These are phyloP conservation scores for Suillus occidentalis DNA, from an alignment of 768 basidiomycete genomes.

Conservation along the genomic window DNA sequence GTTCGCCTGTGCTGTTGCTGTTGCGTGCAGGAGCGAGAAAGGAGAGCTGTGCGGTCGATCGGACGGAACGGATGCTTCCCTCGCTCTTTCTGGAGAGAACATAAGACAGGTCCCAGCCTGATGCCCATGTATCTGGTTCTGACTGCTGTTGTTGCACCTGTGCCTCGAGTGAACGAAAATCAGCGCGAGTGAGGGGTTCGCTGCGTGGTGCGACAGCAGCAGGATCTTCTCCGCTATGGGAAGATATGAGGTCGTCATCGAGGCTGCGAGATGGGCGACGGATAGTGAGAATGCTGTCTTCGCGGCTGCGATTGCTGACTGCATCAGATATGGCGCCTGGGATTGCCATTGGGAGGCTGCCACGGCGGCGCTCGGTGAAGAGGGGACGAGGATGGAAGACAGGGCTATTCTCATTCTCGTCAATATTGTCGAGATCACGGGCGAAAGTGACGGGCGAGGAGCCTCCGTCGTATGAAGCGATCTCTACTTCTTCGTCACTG, in stretches of 20 bases:
- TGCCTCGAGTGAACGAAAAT: constrained; percentile 55
- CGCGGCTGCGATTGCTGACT: constrained; percentile 44
- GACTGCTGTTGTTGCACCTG: constrained; percentile 30
- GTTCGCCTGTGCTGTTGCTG: constrained; percentile 12
- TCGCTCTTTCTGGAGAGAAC: constrained; percentile 36
- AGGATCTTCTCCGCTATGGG: constrained; percentile 22
- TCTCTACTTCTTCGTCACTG: constrained; percentile 49
- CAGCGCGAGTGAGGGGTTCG: constrained; percentile 40
- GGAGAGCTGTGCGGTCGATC: constrained; percentile 31
- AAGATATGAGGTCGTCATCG: constrained; percentile 43
- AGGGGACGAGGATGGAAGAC: constrained; percentile 20
- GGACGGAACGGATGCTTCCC: constrained; percentile 36
- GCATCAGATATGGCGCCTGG: constrained; percentile 36
- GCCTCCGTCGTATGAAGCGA: constrained; percentile 38
- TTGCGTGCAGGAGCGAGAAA: constrained; percentile 17
- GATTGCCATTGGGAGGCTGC: constrained; percentile 64
- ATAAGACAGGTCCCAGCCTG: constrained; percentile 48
- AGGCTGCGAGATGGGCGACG: constrained; percentile 62
- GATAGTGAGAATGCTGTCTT: constrained; percentile 58
- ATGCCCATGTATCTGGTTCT: constrained; percentile 5
- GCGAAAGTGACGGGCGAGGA: constrained; percentile 40
- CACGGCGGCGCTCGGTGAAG: constrained; percentile 37
- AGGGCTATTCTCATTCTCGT: constrained; percentile 26
- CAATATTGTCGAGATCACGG: constrained; percentile 33
- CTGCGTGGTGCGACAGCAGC: constrained; percentile 44